Evolutionary conservation across 2,329 filamentous ascomycete species (phyloP), one percentile per base, ranked within the genome.

Genomic region (Xylaria sp.): DNA sequence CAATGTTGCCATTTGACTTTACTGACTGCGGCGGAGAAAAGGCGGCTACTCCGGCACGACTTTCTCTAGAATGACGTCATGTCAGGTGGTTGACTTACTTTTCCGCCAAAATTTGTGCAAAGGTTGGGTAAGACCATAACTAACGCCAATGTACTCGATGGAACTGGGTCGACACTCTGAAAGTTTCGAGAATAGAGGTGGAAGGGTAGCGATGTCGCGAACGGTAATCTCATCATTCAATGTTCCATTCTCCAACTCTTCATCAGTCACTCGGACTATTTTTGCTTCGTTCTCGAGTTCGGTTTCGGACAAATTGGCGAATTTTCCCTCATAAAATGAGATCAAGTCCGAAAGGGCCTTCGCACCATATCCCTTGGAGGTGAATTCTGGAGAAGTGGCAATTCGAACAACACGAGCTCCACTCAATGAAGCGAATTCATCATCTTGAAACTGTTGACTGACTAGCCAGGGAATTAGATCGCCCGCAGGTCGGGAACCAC

Each of bases 31-130:
- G 13, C 19, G 9, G n/a, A 15, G 19, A 1, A 7, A 29, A 38
- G 8, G 21, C 29, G 21, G 17, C 11, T 17, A 23, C 9, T 10
- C 11, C 17, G 10, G 5, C 6, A 6, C 25, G 33, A 23, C n/a
- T 11, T 21, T 4, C 40, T 25, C 15, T 6, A 15, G 21, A 37
- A 25, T 25, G 40, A 15, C 15, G 31, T 13, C n/a, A 31, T 25
- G 46, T n/a, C 1, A 19, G 13, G 17, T 21, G 23, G 23, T 17
- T 9, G 3, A 63, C 63, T 63, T 63, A 65, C 63, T 87, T 35
- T 91, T 90, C 78, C 97, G 97, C 95, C 95, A 99, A 82, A 99
- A 99, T 73, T 92, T 96, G 80, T 97, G 95, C 13, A 99, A 86
- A 13, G 87, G 84, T 38, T 88, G 83, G 0, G 95, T 99, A 58